These are phyloP conservation scores for Diphasiastrum complanatum DNA, from an alignment of 83 land plant genomes.

Conservation along the genomic window DNA sequence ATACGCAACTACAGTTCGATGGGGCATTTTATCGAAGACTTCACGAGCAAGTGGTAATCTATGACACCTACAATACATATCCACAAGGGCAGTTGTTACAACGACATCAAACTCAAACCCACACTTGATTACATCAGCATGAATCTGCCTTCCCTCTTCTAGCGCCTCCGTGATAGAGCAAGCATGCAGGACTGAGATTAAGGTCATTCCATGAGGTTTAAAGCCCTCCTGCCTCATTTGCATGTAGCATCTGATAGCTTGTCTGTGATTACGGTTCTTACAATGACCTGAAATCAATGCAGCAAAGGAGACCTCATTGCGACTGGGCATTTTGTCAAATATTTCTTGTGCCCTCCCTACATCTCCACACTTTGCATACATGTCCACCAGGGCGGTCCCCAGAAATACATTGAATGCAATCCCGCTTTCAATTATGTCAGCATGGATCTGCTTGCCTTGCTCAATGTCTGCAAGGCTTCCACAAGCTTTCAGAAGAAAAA, in stretches of 20 bases:
- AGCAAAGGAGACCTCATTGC: not conserved
- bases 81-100: not conserved
- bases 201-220: not conserved
- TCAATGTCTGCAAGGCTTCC: slow-evolving; percentile 5
- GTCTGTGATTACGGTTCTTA: not conserved
- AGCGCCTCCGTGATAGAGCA: not conserved
- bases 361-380: slow-evolving; percentile 4
- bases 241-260: not conserved
- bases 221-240: not conserved
- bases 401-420: not conserved
- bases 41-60: slow-evolving; percentile 2
- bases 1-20: slow-evolving; percentile 4
- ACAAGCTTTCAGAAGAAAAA: slow-evolving; percentile 9
- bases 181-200: not conserved
- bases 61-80: slow-evolving; percentile 33
- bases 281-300: not conserved
- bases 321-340: not conserved
- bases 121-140: not conserved
- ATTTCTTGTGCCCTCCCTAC: not conserved
- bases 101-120: not conserved
- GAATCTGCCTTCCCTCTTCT: not conserved
- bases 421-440: not conserved
- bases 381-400: slow-evolving; percentile 33
- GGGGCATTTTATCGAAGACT: slow-evolving; percentile 4
- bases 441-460: slow-evolving; percentile 5